Conservation (phyloP, 225 moss, liverwort and hornwort species). For the Marchantia paleacea region DNA sequence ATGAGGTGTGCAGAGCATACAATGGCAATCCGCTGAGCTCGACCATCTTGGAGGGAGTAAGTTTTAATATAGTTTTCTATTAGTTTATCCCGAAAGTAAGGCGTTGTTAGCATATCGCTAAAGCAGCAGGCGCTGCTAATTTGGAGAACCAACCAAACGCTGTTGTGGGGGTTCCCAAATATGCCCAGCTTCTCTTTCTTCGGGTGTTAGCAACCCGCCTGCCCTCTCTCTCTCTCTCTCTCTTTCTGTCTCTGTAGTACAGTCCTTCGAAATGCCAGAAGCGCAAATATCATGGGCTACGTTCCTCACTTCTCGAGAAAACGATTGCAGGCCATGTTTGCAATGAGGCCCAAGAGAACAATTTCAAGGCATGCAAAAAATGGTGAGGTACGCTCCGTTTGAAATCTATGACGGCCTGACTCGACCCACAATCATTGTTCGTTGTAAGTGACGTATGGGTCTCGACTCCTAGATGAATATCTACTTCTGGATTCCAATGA, state of each 20-base stretch:
- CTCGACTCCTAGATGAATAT: background rate
- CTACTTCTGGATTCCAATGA: background rate
- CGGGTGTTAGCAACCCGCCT: background rate
- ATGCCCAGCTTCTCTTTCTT: background rate
- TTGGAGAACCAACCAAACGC: background rate
- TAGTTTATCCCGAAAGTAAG: background rate
- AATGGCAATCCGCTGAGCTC: background rate
- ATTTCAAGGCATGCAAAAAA: background rate
- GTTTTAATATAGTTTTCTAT: background rate
- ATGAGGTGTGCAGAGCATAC: background rate
- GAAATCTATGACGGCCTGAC: background rate
- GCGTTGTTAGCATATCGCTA: background rate
- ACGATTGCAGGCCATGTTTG: background rate
- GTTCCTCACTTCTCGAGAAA: constrained; percentile 12
- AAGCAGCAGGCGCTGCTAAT: background rate
- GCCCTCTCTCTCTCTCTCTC: background rate
- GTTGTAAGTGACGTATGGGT: background rate
- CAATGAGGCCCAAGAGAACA: background rate
- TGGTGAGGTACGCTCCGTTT: background rate
- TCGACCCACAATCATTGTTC: background rate
- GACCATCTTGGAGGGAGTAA: background rate
- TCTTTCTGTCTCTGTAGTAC: background rate
- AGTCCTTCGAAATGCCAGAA: background rate
- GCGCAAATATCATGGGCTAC: constrained; percentile 8
- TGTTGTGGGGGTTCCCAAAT: background rate